Evolutionary conservation across 768 basidiomycete species (phyloP).

Genomic region (Clavaria fumosa): DNA sequence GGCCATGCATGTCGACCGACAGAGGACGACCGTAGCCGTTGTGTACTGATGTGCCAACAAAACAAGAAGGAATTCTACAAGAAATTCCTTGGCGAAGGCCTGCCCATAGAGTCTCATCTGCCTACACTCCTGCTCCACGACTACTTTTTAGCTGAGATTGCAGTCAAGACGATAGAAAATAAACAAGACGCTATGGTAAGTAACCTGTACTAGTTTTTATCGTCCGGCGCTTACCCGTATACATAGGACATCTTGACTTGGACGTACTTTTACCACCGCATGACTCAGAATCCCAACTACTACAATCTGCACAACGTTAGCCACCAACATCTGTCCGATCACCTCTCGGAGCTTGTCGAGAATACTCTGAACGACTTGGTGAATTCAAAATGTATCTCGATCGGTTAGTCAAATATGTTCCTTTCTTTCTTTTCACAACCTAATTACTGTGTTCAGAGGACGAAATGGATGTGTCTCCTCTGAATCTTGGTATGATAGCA

Average conservation of each 20-base stretch:
- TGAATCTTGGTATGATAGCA: conserved; percentile 98
- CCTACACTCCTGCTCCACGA: conserved; percentile 86
- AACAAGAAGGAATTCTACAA: conserved; percentile 98
- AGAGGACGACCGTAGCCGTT: conserved; percentile 81
- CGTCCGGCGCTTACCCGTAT: not conserved
- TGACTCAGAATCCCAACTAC: conserved; percentile 96
- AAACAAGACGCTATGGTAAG: conserved; percentile 91
- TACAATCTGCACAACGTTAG: conserved; percentile 91
- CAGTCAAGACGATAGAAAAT: conserved; percentile 97
- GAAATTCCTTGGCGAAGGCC: conserved; percentile 93
- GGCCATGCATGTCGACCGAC: conserved; percentile 88
- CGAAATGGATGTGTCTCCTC: conserved; percentile 81
- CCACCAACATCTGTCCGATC: conserved; percentile 90
- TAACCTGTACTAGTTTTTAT: conserved; percentile 1
- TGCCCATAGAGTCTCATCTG: conserved; percentile 92
- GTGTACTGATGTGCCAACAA: conserved; percentile 95
- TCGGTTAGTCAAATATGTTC: conserved; percentile 34
- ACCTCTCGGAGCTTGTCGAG: conserved; percentile 92
- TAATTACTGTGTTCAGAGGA: conserved; percentile 37
- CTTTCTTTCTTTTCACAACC: not conserved
- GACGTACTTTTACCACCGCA: conserved; percentile 95
- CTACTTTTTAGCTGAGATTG: conserved; percentile 96
- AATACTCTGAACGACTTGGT: conserved; percentile 82
- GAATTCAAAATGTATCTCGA: conserved; percentile 87
- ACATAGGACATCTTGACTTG: conserved; percentile 90